Evolutionary conservation across 2,329 filamentous ascomycete species (phyloP).

Genomic region (Fusarium sp.): DNA sequence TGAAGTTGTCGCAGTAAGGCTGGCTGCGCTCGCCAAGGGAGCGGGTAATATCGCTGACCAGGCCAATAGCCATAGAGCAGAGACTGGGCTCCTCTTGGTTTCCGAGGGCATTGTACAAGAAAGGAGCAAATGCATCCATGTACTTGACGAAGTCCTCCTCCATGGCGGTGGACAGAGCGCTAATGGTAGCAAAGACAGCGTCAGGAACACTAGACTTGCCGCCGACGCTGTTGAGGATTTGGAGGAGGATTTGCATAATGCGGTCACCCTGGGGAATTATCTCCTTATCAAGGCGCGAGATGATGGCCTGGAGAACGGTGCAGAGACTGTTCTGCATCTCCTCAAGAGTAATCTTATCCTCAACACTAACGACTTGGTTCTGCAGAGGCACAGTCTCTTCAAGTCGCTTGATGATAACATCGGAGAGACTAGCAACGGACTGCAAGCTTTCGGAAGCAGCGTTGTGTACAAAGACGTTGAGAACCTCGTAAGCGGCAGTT

Average conservation of each 20-base stretch:
- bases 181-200: slow-evolving; percentile 90
- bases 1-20: slow-evolving; percentile 96
- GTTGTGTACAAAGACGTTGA: slow-evolving; percentile 93
- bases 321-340: slow-evolving; percentile 97
- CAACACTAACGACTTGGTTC: slow-evolving; percentile 92
- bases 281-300: slow-evolving; percentile 90
- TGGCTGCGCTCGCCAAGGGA: slow-evolving; percentile 90
- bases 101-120: slow-evolving; percentile 90
- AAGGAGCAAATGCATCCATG: slow-evolving; percentile 94
- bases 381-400: slow-evolving; percentile 92
- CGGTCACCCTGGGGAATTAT: slow-evolving; percentile 89
- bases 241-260: slow-evolving; percentile 90
- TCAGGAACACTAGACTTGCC: slow-evolving; percentile 95
- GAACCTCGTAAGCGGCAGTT: slow-evolving; percentile 95
- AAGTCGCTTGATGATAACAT: slow-evolving; percentile 89
- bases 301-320: slow-evolving; percentile 90
- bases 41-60: slow-evolving; percentile 95
- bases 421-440: slow-evolving; percentile 83
- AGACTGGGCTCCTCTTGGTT: slow-evolving; percentile 96
- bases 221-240: slow-evolving; percentile 80
- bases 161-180: slow-evolving; percentile 88
- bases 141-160: slow-evolving; percentile 96
- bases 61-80: slow-evolving; percentile 96
- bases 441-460: slow-evolving; percentile 86
- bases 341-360: slow-evolving; percentile 94